phyloP scores from a whole-genome alignment of 108 stramenopile genomes.

The Pseudonitzschia multistriata region DNA sequence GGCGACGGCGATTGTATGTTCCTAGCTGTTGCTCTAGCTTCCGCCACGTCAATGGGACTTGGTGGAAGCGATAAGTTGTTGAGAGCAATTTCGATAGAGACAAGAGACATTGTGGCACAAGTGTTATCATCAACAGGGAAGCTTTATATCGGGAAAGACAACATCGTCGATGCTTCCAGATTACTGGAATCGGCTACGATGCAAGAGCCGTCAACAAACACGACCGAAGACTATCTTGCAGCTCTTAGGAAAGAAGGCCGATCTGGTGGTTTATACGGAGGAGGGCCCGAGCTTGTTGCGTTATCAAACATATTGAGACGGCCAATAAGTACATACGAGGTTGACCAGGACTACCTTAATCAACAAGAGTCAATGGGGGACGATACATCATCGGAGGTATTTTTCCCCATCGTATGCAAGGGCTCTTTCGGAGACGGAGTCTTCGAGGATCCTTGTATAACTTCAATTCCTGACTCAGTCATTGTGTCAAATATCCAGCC shows the following conservation, averaged over 20 bases:
- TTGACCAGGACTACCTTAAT: constrained; percentile 21
- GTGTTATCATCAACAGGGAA: constrained; percentile 49
- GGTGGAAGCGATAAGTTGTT: constrained; percentile 43
- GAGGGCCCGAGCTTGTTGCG: constrained; percentile 75
- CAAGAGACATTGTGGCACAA: constrained; percentile 57
- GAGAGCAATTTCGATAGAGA: constrained; percentile 44
- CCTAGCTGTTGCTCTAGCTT: constrained; percentile 57
- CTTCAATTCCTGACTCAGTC: constrained; percentile 53
- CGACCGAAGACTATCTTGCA: constrained; percentile 49
- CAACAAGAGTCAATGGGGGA: not conserved
- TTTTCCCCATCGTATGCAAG: constrained; percentile 47
- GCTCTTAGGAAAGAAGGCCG: constrained; percentile 47
- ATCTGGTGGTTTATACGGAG: constrained; percentile 66
- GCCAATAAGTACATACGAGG: constrained; percentile 80
- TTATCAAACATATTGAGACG: constrained; percentile 69
- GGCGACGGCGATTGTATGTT: constrained; percentile 82
- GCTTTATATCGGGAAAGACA: constrained; percentile 33
- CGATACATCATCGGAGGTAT: not conserved
- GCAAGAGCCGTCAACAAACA: constrained; percentile 37
- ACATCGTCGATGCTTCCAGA: constrained; percentile 42
- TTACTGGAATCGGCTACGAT: constrained; percentile 54
- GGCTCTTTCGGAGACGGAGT: constrained; percentile 65
- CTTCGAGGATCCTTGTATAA: constrained; percentile 55
- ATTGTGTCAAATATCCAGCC: constrained; percentile 34
- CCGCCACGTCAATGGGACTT: constrained; percentile 58